Evolutionary conservation across 495 filamentous ascomycete species (phyloP).

Genomic region (Tuber umbilicatum): DNA sequence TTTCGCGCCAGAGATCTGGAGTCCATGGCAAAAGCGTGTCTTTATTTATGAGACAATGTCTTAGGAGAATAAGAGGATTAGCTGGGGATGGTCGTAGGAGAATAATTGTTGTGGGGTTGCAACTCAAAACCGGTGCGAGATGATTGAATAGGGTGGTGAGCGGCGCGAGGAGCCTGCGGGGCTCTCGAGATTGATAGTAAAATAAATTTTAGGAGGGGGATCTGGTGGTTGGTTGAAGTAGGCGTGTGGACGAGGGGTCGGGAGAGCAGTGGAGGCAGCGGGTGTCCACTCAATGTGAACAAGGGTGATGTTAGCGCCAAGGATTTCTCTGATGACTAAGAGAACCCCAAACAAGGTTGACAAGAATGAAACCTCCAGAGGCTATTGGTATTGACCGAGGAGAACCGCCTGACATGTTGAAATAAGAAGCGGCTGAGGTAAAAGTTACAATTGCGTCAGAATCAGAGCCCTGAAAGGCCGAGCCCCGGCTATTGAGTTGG

Average conservation of each 20-base stretch:
- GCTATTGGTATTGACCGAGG: too few relatives aligned
- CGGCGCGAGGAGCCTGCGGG: neutral
- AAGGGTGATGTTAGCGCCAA: conserved; percentile 1
- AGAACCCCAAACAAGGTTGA: too few relatives aligned
- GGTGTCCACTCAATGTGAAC: too few relatives aligned
- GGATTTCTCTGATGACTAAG: too few relatives aligned
- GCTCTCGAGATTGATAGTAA: neutral
- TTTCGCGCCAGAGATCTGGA: conserved; percentile 14
- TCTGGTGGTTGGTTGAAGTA: conserved; percentile 20
- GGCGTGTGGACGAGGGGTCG: neutral
- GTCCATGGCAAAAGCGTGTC: conserved; percentile 5
- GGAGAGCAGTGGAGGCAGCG: too few relatives aligned
- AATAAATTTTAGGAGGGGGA: conserved; percentile 3
- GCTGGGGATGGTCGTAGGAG: neutral
- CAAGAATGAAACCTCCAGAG: neutral
- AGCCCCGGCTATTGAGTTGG: too few relatives aligned
- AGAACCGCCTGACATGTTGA: too few relatives aligned
- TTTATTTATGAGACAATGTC: neutral
- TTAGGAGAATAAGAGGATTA: neutral
- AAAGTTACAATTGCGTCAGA: too few relatives aligned
- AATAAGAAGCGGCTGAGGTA: too few relatives aligned
- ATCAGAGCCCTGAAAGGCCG: too few relatives aligned
- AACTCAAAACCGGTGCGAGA: neutral
- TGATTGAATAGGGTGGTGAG: neutral
- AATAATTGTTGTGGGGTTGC: neutral